Percentiles rank a stretch among this genome's conserved stretches.
Conservation (phyloP, 2,329 filamentous ascomycete species). For the Aureobasidium sp. region DNA sequence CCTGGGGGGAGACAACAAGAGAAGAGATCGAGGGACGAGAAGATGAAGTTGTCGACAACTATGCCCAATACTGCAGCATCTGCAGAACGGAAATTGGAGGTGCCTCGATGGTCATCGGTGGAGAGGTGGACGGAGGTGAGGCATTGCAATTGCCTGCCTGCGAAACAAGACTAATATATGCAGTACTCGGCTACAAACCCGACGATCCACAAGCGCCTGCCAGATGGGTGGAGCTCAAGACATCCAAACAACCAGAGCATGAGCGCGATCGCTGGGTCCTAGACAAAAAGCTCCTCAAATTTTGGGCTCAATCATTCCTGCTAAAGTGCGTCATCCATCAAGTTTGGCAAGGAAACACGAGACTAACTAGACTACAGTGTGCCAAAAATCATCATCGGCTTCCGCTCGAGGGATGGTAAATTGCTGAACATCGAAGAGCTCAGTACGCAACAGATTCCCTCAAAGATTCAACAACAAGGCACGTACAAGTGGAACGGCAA, state of each 20-base stretch:
- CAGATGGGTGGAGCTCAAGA: conserved; percentile 95
- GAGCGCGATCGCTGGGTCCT: conserved; percentile 66
- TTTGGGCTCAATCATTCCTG: conserved; percentile 94
- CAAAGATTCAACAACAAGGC: conserved; percentile 60
- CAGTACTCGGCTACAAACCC: conserved; percentile 81
- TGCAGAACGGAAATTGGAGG: conserved; percentile 81
- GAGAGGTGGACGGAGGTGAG: conserved; percentile 84
- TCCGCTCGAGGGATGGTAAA: conserved; percentile 66
- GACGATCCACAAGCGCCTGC: conserved; percentile 57
- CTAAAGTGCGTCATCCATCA: conserved; percentile 46
- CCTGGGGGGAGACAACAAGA: conserved; percentile 66
- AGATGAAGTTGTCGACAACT: conserved; percentile 69
- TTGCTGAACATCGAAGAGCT: conserved; percentile 69
- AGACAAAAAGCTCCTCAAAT: conserved; percentile 79
- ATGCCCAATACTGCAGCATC: conserved; percentile 91
- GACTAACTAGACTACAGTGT: conserved; percentile 45
- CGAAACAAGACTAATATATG: neutral
- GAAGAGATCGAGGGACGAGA: conserved; percentile 74
- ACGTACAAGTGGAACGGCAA: conserved; percentile 81
- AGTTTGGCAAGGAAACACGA: neutral
- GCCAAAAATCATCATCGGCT: conserved; percentile 85
- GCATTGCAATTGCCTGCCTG: conserved; percentile 17
- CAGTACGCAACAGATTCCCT: conserved; percentile 71
- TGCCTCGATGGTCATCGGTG: conserved; percentile 69
- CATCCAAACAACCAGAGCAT: conserved; percentile 48